Conservation (phyloP, 1,284 basidiomycete genomes). For the Rhizoctonia solani region DNA sequence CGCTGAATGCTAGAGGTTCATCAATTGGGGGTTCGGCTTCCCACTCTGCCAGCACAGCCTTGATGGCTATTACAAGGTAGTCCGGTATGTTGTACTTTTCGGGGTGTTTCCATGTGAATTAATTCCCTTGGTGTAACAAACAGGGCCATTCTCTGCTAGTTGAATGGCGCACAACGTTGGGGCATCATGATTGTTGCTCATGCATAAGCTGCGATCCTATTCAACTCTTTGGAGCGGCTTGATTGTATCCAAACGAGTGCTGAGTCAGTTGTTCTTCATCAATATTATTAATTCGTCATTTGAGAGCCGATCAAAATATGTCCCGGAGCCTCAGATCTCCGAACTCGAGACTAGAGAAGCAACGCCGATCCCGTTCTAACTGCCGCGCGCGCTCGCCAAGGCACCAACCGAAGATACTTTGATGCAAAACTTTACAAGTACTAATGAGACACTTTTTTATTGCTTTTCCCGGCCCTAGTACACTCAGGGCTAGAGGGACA, state of each 20-base stretch:
- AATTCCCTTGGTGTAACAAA: no score
- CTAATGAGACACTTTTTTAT: background rate
- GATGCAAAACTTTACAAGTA: background rate
- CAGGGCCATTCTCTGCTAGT: no score
- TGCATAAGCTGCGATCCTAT: no score
- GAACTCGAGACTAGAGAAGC: background rate
- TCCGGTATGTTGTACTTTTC: background rate
- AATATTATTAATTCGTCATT: background rate
- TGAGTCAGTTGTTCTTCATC: background rate
- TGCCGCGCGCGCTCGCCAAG: background rate
- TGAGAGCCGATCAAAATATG: background rate
- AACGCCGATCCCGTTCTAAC: background rate
- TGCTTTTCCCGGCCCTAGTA: background rate
- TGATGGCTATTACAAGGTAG: background rate
- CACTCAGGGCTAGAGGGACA: background rate
- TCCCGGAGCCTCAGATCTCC: background rate
- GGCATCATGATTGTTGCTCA: no score
- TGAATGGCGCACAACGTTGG: no score
- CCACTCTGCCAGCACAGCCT: background rate
- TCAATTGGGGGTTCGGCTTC: background rate
- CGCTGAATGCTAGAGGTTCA: background rate
- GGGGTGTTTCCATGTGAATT: no score
- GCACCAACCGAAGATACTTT: background rate
- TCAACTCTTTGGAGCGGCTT: no score
- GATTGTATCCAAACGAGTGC: background rate